phyloP scores from a whole-genome alignment of 169 alveolate genomes.

The Theileria annulata region DNA sequence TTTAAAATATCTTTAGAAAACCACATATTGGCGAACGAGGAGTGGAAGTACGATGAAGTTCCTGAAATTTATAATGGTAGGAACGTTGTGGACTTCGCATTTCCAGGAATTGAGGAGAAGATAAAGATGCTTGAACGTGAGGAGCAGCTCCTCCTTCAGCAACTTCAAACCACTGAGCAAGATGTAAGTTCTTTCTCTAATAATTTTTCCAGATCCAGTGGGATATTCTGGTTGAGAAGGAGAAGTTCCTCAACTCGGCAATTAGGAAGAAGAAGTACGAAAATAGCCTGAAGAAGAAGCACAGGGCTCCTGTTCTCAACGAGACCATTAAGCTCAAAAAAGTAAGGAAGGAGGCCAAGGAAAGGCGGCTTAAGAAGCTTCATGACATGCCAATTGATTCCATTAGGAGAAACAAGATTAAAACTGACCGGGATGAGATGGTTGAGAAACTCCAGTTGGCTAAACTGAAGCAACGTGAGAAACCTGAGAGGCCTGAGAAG shows the following conservation, averaged over 20 bases:
- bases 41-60: conserved; percentile 96
- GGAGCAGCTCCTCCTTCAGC: conserved; percentile 82
- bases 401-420: neutral
- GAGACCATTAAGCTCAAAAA: conserved; percentile 61
- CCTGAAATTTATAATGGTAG: conserved; percentile 98
- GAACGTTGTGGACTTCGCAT: conserved; percentile 96
- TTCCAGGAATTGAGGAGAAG: conserved; percentile 93
- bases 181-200: conserved; percentile 17
- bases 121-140: conserved; percentile 94
- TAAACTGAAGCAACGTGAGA: conserved; percentile 62
- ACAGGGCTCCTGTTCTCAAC: conserved; percentile 64
- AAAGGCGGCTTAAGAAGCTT: conserved; percentile 48
- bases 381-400: conserved; percentile 54
- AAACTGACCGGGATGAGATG: conserved; percentile 24
- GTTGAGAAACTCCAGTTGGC: conserved; percentile 42
- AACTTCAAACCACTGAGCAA: conserved; percentile 25
- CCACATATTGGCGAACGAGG: conserved; percentile 86
- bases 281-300: conserved; percentile 51
- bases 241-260: conserved; percentile 32
- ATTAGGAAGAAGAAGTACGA: conserved; percentile 56
- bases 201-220: conserved; percentile 47
- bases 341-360: conserved; percentile 56
- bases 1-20: conserved; percentile 68
- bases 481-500: conserved; percentile 65
- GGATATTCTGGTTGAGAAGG: conserved; percentile 50